A percentile compares a stretch with the other conserved stretches of the same genome.
phyloP scores from a whole-genome alignment of 1,284 basidiomycete species.

The Moesziomyces aphidis region DNA sequence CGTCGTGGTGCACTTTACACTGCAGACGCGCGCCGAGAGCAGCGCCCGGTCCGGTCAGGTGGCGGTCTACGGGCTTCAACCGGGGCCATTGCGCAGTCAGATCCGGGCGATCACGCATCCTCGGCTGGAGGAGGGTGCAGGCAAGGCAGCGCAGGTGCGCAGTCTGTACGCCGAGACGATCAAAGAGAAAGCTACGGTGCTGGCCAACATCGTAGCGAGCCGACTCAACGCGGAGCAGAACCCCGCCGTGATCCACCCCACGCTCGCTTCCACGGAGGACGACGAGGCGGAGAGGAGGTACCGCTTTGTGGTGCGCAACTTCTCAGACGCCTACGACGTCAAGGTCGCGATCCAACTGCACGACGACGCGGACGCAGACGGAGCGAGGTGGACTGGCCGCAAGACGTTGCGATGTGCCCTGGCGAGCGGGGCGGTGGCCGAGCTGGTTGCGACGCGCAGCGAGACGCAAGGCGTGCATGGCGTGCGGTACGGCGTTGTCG shows the following conservation, averaged over 20 bases:
- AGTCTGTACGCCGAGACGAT: constrained; percentile 60
- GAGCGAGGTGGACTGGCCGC: constrained; percentile 3
- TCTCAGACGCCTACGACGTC: constrained; percentile 12
- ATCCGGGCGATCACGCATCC: constrained; percentile 33
- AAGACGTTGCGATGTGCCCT: constrained; percentile 18
- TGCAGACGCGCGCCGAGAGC: not conserved
- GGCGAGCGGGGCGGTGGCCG: not conserved
- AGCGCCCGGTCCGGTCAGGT: constrained; percentile 10
- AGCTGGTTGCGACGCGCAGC: constrained; percentile 1
- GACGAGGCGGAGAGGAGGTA: not conserved
- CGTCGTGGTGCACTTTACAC: constrained; percentile 28
- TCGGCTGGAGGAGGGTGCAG: not conserved
- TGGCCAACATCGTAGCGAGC: constrained; percentile 35
- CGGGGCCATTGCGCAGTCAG: constrained; percentile 33
- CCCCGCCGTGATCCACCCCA: constrained; percentile 10
- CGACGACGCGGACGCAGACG: not conserved
- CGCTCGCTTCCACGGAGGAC: not conserved
- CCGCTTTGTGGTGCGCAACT: constrained; percentile 18
- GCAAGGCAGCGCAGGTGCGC: constrained; percentile 10
- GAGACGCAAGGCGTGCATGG: not conserved
- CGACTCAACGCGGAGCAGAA: constrained; percentile 30
- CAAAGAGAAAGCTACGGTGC: constrained; percentile 36
- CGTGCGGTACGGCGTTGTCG: constrained; percentile 1
- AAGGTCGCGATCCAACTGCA: constrained; percentile 2
- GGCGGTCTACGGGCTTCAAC: constrained; percentile 38